These are phyloP conservation scores for Sarocladiaceae sp. DNA, from an alignment of 2,329 filamentous ascomycete species.

Conservation along the genomic window DNA sequence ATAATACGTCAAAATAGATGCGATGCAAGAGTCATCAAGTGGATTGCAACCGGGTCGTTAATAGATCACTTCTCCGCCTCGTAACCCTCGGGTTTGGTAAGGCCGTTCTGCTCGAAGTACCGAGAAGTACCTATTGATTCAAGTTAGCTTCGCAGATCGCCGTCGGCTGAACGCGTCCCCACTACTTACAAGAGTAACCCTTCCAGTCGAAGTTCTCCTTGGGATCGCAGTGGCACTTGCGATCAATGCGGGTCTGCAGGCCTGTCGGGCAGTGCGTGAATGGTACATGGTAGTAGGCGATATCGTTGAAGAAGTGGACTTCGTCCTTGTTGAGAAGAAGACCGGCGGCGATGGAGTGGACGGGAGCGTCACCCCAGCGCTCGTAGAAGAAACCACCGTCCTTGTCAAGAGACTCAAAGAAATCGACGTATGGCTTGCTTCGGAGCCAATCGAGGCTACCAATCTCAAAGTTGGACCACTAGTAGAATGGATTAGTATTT, in stretches of 20 bases:
- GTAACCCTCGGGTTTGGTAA: constrained; percentile 82
- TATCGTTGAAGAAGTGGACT: constrained; percentile 98
- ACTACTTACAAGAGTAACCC: constrained; percentile 85
- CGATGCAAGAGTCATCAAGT: constrained; percentile 15
- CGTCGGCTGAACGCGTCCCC: neutral
- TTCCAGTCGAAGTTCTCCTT: constrained; percentile 99
- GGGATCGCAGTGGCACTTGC: constrained; percentile 92
- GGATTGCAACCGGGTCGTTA: neutral
- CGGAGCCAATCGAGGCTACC: constrained; percentile 92
- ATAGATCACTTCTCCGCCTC: constrained; percentile 51
- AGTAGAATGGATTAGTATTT: constrained; percentile 18
- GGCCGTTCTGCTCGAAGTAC: constrained; percentile 78
- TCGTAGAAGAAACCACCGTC: constrained; percentile 99
- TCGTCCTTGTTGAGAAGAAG: constrained; percentile 88
- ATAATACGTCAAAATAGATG: constrained; percentile 18
- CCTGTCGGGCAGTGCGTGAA: constrained; percentile 97
- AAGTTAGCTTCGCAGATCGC: neutral
- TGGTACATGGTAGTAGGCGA: constrained; percentile 95
- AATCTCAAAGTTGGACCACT: constrained; percentile 99
- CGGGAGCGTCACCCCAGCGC: constrained; percentile 94
- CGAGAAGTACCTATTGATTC: constrained; percentile 55
- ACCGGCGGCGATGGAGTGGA: constrained; percentile 93
- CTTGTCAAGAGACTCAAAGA: constrained; percentile 80
- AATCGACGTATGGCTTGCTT: constrained; percentile 83
- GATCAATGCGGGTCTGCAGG: constrained; percentile 75